Percentiles rank a stretch among this genome's conserved stretches.
phyloP scores from a whole-genome alignment of 75 land plant genomes.

The Chamaecyparis obtusa region DNA sequence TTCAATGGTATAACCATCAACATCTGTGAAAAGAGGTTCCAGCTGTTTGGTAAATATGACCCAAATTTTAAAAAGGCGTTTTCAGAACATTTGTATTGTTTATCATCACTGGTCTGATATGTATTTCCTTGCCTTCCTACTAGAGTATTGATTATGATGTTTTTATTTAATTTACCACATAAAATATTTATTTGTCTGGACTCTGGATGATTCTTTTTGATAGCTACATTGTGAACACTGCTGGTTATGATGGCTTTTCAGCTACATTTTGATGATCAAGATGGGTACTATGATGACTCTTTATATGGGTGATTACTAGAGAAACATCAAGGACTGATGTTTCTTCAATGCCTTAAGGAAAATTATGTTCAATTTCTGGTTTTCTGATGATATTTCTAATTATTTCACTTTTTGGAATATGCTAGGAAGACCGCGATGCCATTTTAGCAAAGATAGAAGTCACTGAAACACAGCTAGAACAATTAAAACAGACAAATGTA shows the following conservation, averaged over 20 bases:
- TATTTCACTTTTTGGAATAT: slow-evolving; percentile 7
- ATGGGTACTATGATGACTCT: not conserved
- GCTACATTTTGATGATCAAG: not conserved
- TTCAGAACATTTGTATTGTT: not conserved
- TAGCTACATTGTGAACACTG: not conserved
- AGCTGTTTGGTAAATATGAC: not conserved
- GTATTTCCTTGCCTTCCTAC: not conserved
- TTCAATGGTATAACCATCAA: not conserved
- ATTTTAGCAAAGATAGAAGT: slow-evolving; percentile 88
- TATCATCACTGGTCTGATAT: not conserved
- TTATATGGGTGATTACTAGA: not conserved
- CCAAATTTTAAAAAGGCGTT: not conserved
- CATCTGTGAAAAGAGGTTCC: not conserved
- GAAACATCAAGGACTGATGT: not conserved
- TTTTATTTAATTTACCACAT: not conserved
- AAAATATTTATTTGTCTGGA: not conserved
- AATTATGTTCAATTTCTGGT: not conserved
- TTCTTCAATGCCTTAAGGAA: not conserved
- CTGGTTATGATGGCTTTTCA: not conserved
- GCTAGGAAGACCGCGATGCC: slow-evolving; percentile 96
- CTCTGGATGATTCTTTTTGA: not conserved
- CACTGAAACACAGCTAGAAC: slow-evolving; percentile 81
- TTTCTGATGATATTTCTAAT: slow-evolving; percentile 6
- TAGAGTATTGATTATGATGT: not conserved
- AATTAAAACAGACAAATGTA: slow-evolving; percentile 88